A percentile compares a stretch with the other conserved stretches of the same genome.
phyloP scores from a whole-genome alignment of 208 protist genomes.

The Leishmania turanica region DNA sequence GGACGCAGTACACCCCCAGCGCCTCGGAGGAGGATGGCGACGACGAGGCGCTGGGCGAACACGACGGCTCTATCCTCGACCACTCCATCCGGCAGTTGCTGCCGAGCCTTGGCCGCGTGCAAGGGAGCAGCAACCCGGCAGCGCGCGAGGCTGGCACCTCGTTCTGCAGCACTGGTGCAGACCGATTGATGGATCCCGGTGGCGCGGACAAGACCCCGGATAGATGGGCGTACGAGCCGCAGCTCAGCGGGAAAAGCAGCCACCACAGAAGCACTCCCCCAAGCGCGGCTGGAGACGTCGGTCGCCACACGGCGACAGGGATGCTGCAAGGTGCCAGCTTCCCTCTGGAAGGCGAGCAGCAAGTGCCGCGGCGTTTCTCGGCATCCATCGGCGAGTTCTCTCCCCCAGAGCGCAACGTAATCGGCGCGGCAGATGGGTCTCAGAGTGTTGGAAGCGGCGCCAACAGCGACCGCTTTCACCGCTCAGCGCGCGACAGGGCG shows the following conservation, averaged over 20 bases:
- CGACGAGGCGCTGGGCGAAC: not conserved
- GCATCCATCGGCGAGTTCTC: slow-evolving; percentile 4
- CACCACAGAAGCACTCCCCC: not conserved
- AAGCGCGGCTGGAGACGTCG: not conserved
- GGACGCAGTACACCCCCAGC: slow-evolving; percentile 35
- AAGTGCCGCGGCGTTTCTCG: slow-evolving; percentile 20
- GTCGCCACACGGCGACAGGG: not conserved
- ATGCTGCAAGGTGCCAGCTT: not conserved
- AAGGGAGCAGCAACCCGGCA: not conserved
- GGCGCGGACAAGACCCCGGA: slow-evolving; percentile 3
- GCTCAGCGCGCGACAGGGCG: slow-evolving; percentile 21
- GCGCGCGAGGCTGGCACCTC: not conserved
- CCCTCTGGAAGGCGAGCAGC: slow-evolving; percentile 9
- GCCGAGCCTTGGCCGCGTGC: slow-evolving; percentile 2
- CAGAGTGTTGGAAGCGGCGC: slow-evolving; percentile 9
- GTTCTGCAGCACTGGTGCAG: not conserved
- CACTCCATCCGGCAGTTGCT: not conserved
- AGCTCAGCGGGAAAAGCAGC: slow-evolving; percentile 9
- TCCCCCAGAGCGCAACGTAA: slow-evolving; percentile 16
- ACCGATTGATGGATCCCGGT: not conserved
- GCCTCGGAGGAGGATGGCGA: slow-evolving; percentile 19
- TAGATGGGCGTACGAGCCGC: slow-evolving; percentile 3
- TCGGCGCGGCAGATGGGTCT: slow-evolving; percentile 4
- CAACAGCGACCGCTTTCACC: slow-evolving; percentile 5
- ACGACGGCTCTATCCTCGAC: slow-evolving; percentile 7